Evolutionary conservation across 2,329 filamentous ascomycete species (phyloP).

Genomic region (Diplodia sapinea): DNA sequence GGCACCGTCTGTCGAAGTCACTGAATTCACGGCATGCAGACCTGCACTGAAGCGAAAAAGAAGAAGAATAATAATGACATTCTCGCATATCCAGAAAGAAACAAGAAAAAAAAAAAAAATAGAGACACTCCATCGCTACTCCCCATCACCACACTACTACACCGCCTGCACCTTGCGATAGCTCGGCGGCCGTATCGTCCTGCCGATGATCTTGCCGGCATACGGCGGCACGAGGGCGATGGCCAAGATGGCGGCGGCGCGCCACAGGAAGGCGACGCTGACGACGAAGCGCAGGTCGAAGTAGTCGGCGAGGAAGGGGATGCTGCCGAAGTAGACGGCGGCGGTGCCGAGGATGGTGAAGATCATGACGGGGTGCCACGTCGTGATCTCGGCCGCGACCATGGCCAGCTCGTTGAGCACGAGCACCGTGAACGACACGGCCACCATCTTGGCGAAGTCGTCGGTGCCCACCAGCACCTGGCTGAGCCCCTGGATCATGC

Average conservation of each 20-base stretch:
- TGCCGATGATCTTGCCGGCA: constrained; percentile 80
- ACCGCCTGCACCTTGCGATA: constrained; percentile 89
- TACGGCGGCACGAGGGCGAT: constrained; percentile 87
- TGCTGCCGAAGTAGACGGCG: constrained; percentile 75
- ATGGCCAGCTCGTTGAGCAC: constrained; percentile 95
- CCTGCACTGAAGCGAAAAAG: neutral
- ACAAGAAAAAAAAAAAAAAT: neutral
- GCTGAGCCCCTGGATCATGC: constrained; percentile 91
- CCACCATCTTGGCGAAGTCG: constrained; percentile 69
- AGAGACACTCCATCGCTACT: neutral
- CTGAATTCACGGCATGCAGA: neutral
- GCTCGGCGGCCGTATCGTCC: constrained; percentile 87
- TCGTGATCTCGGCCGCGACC: constrained; percentile 95
- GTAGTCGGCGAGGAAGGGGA: constrained; percentile 88
- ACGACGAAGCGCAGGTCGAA: constrained; percentile 84
- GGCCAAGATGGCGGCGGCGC: constrained; percentile 77
- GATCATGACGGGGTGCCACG: constrained; percentile 95
- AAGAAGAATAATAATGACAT: neutral
- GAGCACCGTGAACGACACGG: constrained; percentile 88
- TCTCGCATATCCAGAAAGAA: neutral
- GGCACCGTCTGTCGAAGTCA: no score
- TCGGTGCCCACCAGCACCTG: constrained; percentile 81
- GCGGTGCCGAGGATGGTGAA: constrained; percentile 82
- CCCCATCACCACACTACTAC: constrained; percentile 41
- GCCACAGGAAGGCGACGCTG: constrained; percentile 85